These are phyloP conservation scores for sorghum (Sorghum bicolor) DNA, from an alignment of 176 grass and related monocot species.

Conservation along the genomic window DNA sequence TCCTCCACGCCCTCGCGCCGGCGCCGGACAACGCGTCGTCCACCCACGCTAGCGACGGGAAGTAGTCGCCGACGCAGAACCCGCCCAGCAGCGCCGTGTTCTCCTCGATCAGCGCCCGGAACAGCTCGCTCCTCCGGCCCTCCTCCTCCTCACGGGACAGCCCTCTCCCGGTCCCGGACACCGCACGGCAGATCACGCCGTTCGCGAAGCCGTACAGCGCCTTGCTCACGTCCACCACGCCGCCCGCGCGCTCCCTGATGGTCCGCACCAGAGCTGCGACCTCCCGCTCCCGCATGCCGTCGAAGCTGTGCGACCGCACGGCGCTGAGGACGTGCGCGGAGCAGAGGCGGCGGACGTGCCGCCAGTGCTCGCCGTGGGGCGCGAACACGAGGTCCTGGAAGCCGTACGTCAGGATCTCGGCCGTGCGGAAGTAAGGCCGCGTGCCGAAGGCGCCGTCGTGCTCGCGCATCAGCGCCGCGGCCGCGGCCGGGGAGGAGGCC, in stretches of 20 bases:
- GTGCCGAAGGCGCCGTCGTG: constrained; percentile 65
- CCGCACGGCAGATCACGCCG: constrained; percentile 39
- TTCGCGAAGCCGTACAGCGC: constrained; percentile 43
- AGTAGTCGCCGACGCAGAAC: constrained; percentile 57
- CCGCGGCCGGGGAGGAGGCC: constrained; percentile 52
- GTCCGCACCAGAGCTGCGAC: constrained; percentile 10
- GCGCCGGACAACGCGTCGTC: constrained; percentile 30
- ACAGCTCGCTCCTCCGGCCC: constrained; percentile 37
- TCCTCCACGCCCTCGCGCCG: constrained; percentile 24
- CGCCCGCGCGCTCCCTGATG: constrained; percentile 1
- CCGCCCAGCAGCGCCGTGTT: constrained; percentile 37
- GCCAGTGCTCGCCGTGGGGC: constrained; percentile 64
- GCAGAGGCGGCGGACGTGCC: constrained; percentile 58
- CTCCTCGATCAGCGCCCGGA: constrained; percentile 60
- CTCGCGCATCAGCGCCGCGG: constrained; percentile 51
- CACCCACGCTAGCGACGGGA: constrained; percentile 34
- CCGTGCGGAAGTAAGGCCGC: constrained; percentile 53
- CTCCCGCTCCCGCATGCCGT: constrained; percentile 32
- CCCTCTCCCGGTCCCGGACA: constrained; percentile 34
- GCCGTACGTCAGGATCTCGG: constrained; percentile 47
- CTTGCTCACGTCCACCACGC: constrained; percentile 45
- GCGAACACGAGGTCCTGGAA: constrained; percentile 57
- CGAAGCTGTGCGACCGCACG: background rate
- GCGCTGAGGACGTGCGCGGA: constrained; percentile 41
- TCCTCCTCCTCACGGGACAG: background rate